Conservation (phyloP, 129 eudicot species). For the Rutidosis leptorrhynchoides region DNA sequence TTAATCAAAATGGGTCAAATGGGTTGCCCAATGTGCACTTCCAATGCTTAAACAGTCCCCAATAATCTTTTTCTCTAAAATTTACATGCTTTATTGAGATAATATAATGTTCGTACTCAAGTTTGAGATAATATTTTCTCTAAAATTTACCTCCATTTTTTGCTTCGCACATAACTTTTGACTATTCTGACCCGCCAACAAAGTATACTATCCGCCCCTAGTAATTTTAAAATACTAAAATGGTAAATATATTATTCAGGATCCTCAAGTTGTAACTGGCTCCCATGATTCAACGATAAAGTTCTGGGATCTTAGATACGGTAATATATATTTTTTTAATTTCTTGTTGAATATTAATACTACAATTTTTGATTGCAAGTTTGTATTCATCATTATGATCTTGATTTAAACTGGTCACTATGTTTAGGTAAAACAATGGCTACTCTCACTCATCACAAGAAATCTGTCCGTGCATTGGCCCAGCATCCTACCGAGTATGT, state of each 20-base stretch:
- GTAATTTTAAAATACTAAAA: constrained; percentile 11
- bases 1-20: not conserved
- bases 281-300: constrained; percentile 96
- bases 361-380: not conserved
- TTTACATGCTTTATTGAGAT: not conserved
- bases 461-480: constrained; percentile 98
- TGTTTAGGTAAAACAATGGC: constrained; percentile 82
- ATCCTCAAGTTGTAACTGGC: constrained; percentile 99
- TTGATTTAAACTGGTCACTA: constrained; percentile 1
- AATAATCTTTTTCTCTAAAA: not conserved
- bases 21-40: not conserved
- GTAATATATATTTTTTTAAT: constrained; percentile 33
- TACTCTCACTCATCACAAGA: constrained; percentile 93
- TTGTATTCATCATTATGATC: not conserved
- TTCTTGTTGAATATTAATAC: not conserved
- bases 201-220: not conserved
- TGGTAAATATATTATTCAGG: constrained; percentile 44
- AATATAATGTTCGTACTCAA: not conserved
- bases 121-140: no score
- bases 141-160: no score
- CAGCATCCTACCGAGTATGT: constrained; percentile 89
- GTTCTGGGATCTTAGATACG: constrained; percentile 98
- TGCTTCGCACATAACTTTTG: not conserved
- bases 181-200: not conserved
- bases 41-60: not conserved